Base-by-base conservation (phyloP, 1,284 basidiomycete genomes). In the Porogramme epimiltina region DNA sequence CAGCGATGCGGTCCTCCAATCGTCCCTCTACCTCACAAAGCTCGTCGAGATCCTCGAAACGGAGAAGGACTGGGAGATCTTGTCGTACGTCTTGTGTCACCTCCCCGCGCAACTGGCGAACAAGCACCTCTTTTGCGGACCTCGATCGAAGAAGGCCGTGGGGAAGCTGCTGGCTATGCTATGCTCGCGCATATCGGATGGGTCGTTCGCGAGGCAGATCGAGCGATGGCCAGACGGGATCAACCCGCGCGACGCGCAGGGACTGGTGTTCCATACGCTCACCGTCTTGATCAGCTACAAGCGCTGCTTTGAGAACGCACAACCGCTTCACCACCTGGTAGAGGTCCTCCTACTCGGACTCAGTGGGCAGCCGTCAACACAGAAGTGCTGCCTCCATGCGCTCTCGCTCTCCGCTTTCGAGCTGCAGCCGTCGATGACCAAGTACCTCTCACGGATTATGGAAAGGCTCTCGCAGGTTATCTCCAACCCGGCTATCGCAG, bases 111-210 rank as follows among this genome's bases (percentile, higher is more conserved):
- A 99, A 69, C 80, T 99, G 3, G 79, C 89, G 47, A 99, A 99
- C 80, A 98, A 98, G 71, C 94, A 98, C 66, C 81, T 98, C 50
- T 95, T 98, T 71, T 98, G 95, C 66, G 97, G 97, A 0, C 91
- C 90, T 0, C 84, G 85, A 47, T 87, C 91, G 11, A 78, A 86
- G 15, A 71, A 70, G 11, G 80, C 86, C 19, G 81, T 97, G 19
- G 74, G 83, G 10, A 77, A 74, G 43, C 71, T 99, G 36, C 74
- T 94, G 25, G 76, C 77, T 9, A 70, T 80, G n/a, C 73, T 98
- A 9, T 93, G 91, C 70, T 75, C 78, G 3, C 81, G 84, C 3
- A 80, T 96, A 22, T 73, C 85, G 33, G 77, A 75, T 20, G 82
- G 81, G 13, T 78, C 78, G 8, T 74, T 92, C 9, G 85, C 79